phyloP scores from a whole-genome alignment of 1,139 yeast genomes.

The Chernovozyma aurita region DNA sequence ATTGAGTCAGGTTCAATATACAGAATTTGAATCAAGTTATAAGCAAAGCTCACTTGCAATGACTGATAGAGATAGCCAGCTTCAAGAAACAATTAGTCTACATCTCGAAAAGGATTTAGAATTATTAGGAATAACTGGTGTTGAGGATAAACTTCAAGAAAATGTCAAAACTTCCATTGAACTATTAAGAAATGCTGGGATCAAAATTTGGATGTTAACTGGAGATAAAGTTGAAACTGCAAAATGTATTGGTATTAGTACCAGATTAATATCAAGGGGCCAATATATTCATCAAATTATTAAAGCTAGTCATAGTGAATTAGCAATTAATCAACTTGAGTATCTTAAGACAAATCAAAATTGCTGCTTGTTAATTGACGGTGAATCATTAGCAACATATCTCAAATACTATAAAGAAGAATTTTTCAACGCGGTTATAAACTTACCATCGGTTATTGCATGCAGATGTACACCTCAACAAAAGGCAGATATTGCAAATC shows the following conservation, averaged over 20 bases:
- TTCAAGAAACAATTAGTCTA: conserved; percentile 64
- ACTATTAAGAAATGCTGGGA: conserved; percentile 89
- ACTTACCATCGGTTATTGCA: conserved; percentile 89
- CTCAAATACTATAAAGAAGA: conserved; percentile 61
- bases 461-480: conserved; percentile 99
- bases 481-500: conserved; percentile 88
- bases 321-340: conserved; percentile 72
- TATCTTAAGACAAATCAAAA: conserved; percentile 60
- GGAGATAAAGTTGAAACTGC: conserved; percentile 99
- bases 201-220: conserved; percentile 97
- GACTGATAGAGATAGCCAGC: conserved; percentile 69
- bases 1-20: conserved; percentile 49
- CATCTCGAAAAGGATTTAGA: conserved; percentile 82
- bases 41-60: conserved; percentile 72
- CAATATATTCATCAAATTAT: conserved; percentile 89
- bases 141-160: conserved; percentile 88
- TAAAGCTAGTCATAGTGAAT: conserved; percentile 52
- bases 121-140: conserved; percentile 90
- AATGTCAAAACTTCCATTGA: conserved; percentile 93
- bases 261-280: conserved; percentile 87
- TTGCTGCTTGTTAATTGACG: conserved; percentile 86
- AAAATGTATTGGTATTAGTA: conserved; percentile 91
- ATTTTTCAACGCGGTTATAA: conserved; percentile 72
- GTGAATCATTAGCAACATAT: conserved; percentile 77
- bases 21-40: conserved; percentile 61